Evolutionary conservation across 768 basidiomycete species (phyloP).

Genomic region (Mycena vulgaris): DNA sequence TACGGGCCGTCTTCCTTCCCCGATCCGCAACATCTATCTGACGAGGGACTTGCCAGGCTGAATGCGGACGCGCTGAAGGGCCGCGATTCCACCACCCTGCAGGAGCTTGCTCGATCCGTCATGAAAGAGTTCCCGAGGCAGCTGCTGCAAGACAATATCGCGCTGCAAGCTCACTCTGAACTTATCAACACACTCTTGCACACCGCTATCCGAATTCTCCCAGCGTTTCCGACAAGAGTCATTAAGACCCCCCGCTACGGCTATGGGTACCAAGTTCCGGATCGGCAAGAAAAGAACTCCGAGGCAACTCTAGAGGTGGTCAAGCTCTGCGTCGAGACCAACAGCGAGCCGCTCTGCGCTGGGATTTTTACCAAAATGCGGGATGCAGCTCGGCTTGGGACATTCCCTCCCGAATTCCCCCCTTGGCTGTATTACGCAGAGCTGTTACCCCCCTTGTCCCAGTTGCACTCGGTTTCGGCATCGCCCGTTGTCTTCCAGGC

Average conservation of each 20-base stretch:
- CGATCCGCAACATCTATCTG: neutral
- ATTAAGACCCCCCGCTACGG: neutral
- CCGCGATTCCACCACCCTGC: conserved; percentile 1
- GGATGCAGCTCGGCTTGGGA: neutral
- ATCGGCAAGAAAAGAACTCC: neutral
- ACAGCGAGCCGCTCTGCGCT: neutral
- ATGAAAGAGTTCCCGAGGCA: conserved; percentile 8
- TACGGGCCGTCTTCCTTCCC: neutral
- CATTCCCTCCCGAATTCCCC: neutral
- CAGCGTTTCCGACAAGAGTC: conserved; percentile 18
- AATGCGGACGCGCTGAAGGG: conserved; percentile 24
- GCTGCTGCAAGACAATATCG: neutral
- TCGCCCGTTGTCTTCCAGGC: neutral
- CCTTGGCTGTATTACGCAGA: conserved; percentile 35
- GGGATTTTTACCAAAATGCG: conserved; percentile 30
- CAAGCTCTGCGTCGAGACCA: conserved; percentile 29
- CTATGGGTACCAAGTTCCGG: neutral
- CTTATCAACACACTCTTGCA: conserved; percentile 12
- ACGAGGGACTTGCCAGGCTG: conserved; percentile 7
- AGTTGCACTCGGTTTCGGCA: neutral
- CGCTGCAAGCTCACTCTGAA: neutral
- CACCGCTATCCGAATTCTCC: neutral
- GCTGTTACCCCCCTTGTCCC: neutral
- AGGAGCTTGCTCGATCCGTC: conserved; percentile 13
- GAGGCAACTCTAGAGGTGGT: conserved; percentile 12